Conservation (phyloP, 495 filamentous ascomycete species). For the Rhypophila decipiens region DNA sequence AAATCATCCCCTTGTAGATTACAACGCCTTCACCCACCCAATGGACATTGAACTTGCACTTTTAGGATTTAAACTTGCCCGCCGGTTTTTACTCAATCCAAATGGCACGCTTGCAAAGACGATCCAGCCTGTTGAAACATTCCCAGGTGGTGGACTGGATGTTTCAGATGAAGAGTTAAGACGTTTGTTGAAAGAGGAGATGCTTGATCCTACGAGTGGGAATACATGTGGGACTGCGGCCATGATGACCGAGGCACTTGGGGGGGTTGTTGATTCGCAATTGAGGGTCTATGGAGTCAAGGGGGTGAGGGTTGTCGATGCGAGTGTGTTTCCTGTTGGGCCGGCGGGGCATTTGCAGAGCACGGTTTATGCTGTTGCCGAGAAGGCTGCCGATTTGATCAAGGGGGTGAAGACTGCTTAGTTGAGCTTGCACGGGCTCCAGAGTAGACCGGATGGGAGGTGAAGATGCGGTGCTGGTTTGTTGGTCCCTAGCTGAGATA, state of each 20-base stretch:
- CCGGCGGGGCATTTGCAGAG: slow-evolving; percentile 36
- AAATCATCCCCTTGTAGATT: slow-evolving; percentile 18
- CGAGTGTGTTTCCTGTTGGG: slow-evolving; percentile 42
- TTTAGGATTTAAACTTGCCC: slow-evolving; percentile 11
- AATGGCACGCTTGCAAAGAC: slow-evolving; percentile 22
- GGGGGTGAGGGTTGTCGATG: slow-evolving; percentile 39
- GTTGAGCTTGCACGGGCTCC: no score
- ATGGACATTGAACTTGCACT: slow-evolving; percentile 19
- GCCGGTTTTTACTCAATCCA: slow-evolving; percentile 27
- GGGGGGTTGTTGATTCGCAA: slow-evolving; percentile 41
- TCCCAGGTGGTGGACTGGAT: slow-evolving; percentile 5
- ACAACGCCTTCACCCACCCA: slow-evolving; percentile 23
- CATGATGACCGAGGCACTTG: slow-evolving; percentile 32
- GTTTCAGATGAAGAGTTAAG: slow-evolving; percentile 13
- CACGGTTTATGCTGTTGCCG: slow-evolving; percentile 49
- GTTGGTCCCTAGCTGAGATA: no score
- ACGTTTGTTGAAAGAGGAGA: slow-evolving; percentile 5
- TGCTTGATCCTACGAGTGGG: slow-evolving; percentile 9
- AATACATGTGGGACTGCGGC: slow-evolving; percentile 33
- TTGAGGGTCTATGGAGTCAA: slow-evolving; percentile 42
- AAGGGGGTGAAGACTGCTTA: no score
- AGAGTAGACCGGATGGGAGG: no score
- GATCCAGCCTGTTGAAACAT: slow-evolving; percentile 26
- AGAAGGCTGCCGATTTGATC: slow-evolving; percentile 49
- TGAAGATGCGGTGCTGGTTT: no score